phyloP scores from a whole-genome alignment of 2,329 filamentous ascomycete species.

The Calonectria leucothoes region DNA sequence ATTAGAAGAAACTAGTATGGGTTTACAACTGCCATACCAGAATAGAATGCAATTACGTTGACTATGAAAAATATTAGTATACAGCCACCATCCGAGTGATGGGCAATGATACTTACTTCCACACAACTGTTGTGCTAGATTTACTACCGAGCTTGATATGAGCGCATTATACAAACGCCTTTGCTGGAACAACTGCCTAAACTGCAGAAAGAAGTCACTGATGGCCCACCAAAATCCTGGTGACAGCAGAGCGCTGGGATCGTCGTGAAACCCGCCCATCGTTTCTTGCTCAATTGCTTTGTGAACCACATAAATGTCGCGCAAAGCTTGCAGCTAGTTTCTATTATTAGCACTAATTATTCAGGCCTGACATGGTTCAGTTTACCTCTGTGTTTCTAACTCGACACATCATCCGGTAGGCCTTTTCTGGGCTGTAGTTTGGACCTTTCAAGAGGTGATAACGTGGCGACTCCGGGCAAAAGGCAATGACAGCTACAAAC shows the following conservation, averaged over 20 bases:
- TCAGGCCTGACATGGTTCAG: not conserved
- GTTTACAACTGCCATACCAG: slow-evolving; percentile 34
- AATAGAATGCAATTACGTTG: slow-evolving; percentile 9
- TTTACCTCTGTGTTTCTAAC: slow-evolving; percentile 51
- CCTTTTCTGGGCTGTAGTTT: slow-evolving; percentile 50
- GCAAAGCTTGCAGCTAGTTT: slow-evolving; percentile 51
- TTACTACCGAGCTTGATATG: slow-evolving; percentile 46
- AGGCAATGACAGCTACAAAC: slow-evolving; percentile 48
- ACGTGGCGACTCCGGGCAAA: slow-evolving; percentile 56
- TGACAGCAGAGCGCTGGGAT: slow-evolving; percentile 33
- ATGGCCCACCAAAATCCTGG: slow-evolving; percentile 44
- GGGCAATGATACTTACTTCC: slow-evolving; percentile 34
- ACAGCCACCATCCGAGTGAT: not conserved
- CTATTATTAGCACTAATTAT: not conserved
- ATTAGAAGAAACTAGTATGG: slow-evolving; percentile 4
- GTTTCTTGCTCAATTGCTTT: slow-evolving; percentile 47
- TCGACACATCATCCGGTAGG: slow-evolving; percentile 48
- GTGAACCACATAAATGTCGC: slow-evolving; percentile 55
- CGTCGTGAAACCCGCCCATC: slow-evolving; percentile 36
- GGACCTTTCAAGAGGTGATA: slow-evolving; percentile 54
- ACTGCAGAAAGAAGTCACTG: slow-evolving; percentile 43
- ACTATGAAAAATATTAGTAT: not conserved
- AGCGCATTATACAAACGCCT: slow-evolving; percentile 47
- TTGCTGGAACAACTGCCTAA: slow-evolving; percentile 41
- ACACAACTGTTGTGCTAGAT: slow-evolving; percentile 48